Evolutionary conservation across 805 yeast genomes (phyloP), one percentile per base, ranked within the genome.

Genomic region (Citeromyces matritensis): DNA sequence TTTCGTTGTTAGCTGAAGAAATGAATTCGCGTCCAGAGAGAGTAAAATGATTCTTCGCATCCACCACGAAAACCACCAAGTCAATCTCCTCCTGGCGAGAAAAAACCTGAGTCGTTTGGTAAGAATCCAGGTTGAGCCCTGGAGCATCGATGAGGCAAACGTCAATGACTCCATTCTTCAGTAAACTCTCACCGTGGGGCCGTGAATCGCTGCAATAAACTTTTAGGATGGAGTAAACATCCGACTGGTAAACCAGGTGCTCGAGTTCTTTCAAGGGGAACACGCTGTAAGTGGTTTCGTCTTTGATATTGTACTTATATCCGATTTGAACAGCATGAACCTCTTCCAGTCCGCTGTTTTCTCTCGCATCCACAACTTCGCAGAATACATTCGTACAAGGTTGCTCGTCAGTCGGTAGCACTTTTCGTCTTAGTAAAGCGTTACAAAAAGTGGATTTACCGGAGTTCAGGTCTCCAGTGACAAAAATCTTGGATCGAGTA

Each of bases 81-180:
- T 91, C 99, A 38, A 91, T 91, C 47, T 91, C 98, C 46, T 91
- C 97, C 57, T 91, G 97, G 37, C 96, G 71, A 2, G 95, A 79
- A 49, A 88, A 86, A 1, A 91, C 85, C 47, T 88, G 94, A 2
- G 95, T 82, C 0, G 99, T 91, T 49, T 84, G 95, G 43, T 78
- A 79, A 4, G 91, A 81, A 45, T 88, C 96, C 65, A 85, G 65
- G 49, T 91, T 91, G 35, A 91, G 62, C 0, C 99, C 99, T 0
- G 99, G 99, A 0, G 97, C 96, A 57, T 91, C 99, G 33, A 91
- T 91, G 37, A 91, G 60, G 15, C 86, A 73, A 35, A 91, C 85
- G 46, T 91, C 96, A 26, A 88, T 83, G 7, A 84, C 80, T 2
- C 96, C 97, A 50, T 91, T 91, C 37, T 76, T 69, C 36, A 91